A percentile compares a stretch with the other conserved stretches of the same genome.
These are phyloP conservation scores for Cytidiella melzeri DNA, from an alignment of 768 basidiomycete genomes.

Conservation along the genomic window DNA sequence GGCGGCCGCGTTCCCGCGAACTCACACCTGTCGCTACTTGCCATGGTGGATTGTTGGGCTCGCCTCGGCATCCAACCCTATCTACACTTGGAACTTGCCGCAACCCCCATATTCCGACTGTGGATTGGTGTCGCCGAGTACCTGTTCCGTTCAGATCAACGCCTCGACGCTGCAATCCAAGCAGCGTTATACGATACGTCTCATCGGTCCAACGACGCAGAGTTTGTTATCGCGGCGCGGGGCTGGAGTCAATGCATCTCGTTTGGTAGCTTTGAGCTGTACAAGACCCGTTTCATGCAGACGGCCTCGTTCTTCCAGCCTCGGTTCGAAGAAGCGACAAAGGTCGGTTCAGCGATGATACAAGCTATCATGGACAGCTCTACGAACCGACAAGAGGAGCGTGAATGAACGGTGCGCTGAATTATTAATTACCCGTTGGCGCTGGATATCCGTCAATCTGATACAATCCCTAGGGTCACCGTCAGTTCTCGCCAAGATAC, in stretches of 20 bases:
- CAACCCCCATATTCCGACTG: constrained; percentile 92
- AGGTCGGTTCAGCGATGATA: constrained; percentile 84
- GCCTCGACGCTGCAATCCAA: constrained; percentile 64
- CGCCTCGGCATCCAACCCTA: constrained; percentile 82
- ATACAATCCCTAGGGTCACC: too few species aligned
- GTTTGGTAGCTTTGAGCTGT: constrained; percentile 89
- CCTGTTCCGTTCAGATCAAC: constrained; percentile 66
- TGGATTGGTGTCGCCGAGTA: constrained; percentile 98
- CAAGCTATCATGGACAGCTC: constrained; percentile 69
- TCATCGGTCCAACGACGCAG: constrained; percentile 85
- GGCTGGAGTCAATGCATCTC: constrained; percentile 96
- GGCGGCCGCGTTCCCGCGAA: constrained; percentile 45
- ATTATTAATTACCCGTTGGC: too few species aligned
- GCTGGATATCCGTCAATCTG: too few species aligned
- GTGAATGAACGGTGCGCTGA: too few species aligned
- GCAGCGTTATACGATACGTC: constrained; percentile 72
- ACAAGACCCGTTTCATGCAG: constrained; percentile 71
- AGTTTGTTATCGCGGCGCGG: constrained; percentile 88
- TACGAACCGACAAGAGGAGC: too few species aligned
- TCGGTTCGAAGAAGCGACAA: constrained; percentile 80
- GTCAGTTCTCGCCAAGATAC: too few species aligned
- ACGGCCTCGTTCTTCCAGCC: constrained; percentile 81
- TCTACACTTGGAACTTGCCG: constrained; percentile 86
- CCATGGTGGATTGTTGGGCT: constrained; percentile 99
- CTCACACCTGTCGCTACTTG: constrained; percentile 88